Base-by-base conservation (phyloP, 202 grass and related monocot species). In the Panicum hallii region DNA sequence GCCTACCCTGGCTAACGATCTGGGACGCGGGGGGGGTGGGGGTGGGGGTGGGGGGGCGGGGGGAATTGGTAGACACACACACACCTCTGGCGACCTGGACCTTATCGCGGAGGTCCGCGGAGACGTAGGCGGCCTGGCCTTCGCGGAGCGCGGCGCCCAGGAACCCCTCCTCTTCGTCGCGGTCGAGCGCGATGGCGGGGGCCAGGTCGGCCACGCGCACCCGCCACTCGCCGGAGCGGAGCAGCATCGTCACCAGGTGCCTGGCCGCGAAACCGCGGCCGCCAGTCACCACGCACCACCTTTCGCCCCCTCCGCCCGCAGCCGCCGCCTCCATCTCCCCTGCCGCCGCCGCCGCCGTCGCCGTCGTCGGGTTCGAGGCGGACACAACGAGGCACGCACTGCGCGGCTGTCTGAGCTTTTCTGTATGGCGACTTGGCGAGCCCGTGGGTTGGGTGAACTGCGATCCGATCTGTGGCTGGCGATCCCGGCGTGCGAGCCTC, bases 251-350 rank as follows among this genome's bases (percentile, higher is more conserved):
- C 57, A 99, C 91, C 74, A 92, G 76, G 50, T 92, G 93, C 72
- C 91, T 89, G 70, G 96, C 96, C 44, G 93, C 91, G 73, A 99
- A 99, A 48, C 93, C 96, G 62, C 96, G 86, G 49, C 93, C 96
- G 22, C 96, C 90, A 1, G 96, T 99, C 23, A 99, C 96, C 67
- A 91, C 93, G 72, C 96, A 96, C 91, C 89, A 95, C 64, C 88
- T 83, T 55, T 79, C 81, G 0, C 80, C 85, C 23, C 40, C 53
- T 23, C 75, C 79, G 1, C 71, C 34, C 15, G 83, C 61, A 11
- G 38, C 56, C 16, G 30, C 74, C 74, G 44, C 79, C 81, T 75
- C 83, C 88, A 89, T 86, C 57, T 82, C 79, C 52, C 28, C 41
- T 5, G 53, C 65, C 32, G 23, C 34, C 32, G 23, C 34, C 78